Percentiles rank a stretch among this genome's conserved stretches.
These are phyloP conservation scores for Cystobasidium ongulense DNA, from an alignment of 768 basidiomycete genomes.

Conservation along the genomic window DNA sequence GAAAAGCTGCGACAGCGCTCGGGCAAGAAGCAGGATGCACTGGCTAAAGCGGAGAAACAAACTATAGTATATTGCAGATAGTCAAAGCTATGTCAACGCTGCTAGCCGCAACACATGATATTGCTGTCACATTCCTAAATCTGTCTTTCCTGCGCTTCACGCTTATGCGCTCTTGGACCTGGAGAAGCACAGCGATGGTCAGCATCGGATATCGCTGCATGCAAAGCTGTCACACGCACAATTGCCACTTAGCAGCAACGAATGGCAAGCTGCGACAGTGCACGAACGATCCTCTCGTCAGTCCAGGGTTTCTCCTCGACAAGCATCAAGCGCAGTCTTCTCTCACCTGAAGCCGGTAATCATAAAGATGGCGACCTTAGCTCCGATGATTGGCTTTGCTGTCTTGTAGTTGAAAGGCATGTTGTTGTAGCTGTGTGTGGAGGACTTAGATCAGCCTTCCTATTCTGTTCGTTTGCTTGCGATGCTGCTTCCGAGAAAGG, in stretches of 20 bases:
- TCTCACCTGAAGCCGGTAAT: constrained; percentile 29
- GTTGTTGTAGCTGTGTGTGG: constrained; percentile 9
- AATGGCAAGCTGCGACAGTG: constrained; percentile 17
- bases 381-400: constrained; percentile 21
- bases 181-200: background rate
- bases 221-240: background rate
- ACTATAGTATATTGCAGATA: background rate
- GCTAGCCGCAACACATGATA: background rate
- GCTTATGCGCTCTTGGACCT: constrained; percentile 9
- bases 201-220: background rate
- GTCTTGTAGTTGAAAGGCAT: constrained; percentile 32
- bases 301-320: background rate
- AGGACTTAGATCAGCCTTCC: background rate
- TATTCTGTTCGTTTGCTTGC: background rate
- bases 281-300: background rate
- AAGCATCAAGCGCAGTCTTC: background rate
- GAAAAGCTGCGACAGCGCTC: background rate
- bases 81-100: background rate
- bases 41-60: too few species aligned
- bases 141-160: background rate
- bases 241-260: constrained; percentile 26
- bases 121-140: background rate
- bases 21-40: background rate
- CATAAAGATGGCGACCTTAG: constrained; percentile 27
- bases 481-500: background rate